Evolutionary conservation across 129 eudicot genomes (phyloP), one percentile per base, ranked within the genome.

Genomic region (Ambrosia artemisiifolia): DNA sequence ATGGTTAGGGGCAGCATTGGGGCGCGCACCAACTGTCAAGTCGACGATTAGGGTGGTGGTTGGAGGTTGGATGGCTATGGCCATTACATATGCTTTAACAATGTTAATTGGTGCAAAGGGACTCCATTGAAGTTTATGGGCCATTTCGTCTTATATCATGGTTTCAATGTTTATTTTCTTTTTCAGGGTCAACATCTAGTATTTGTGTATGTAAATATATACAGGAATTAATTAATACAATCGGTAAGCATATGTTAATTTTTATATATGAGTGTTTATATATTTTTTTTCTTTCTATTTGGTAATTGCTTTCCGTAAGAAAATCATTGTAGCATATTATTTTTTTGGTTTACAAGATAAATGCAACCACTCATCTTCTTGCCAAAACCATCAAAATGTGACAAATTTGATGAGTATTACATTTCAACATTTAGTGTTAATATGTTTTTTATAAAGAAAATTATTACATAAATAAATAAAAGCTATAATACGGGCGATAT

Each of bases 61-160:
- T 30, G 89, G 92, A 61, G 92, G 92, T 53, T 87, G 89, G 92
- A 40, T 84, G 72, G 92, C 92, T 49, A 87, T 87, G 92, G 85
- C 69, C 6, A 60, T 87, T 19, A 87, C 92, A 11, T 84, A 72
- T 74, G 93, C 87, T 13, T 79, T 87, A 20, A 87, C 89, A 55
- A 87, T 69, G 79, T 42, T 84, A 78, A 82, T 87, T 72, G 87
- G 93, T 13, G 73, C 88, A 5, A 80, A 65, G 46, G 88, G 81
- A 13, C 78, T 86, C 42, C 75, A 71, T 71, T 71, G 75, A 71
- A 54, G 65, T 38, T 3, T 12, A 36, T 56, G 42, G 66, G 46
- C 54, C 42, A 40, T 55, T 71, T 55, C 66, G 40, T 71, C 66
- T 71, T 55, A 71, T 71, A 71, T 71, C 75, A 71, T 55, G 75